These are phyloP conservation scores for Metschnikowia gelsemii DNA, from an alignment of 805 yeast genomes.

Conservation along the genomic window DNA sequence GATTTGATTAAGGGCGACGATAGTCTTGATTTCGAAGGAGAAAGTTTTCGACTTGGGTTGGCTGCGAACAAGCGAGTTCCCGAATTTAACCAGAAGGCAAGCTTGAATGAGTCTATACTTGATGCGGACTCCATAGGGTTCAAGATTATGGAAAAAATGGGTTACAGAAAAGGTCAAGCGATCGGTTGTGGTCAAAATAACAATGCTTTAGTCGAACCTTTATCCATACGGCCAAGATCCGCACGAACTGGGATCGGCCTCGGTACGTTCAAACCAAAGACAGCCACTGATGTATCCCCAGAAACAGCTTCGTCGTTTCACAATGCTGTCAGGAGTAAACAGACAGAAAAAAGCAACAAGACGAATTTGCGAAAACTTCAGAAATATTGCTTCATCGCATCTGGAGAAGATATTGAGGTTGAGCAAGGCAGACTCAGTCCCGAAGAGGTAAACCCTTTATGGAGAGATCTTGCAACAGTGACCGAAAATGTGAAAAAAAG, in stretches of 20 bases:
- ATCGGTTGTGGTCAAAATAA: constrained; percentile 35
- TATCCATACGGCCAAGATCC: constrained; percentile 22
- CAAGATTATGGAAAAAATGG: constrained; percentile 59
- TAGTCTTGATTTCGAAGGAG: background rate
- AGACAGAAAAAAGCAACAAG: constrained; percentile 1
- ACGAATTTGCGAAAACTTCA: constrained; percentile 31
- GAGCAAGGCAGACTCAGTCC: constrained; percentile 28
- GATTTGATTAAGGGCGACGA: background rate
- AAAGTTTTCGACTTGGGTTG: constrained; percentile 3
- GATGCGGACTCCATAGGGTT: constrained; percentile 35
- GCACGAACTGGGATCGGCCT: constrained; percentile 27
- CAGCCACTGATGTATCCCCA: constrained; percentile 1
- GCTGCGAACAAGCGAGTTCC: background rate
- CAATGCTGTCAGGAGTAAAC: constrained; percentile 6
- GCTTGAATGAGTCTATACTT: constrained; percentile 15
- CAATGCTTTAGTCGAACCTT: constrained; percentile 32
- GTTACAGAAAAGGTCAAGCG: constrained; percentile 48
- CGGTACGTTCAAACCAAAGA: constrained; percentile 4
- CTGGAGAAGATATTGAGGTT: constrained; percentile 35
- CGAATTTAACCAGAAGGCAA: constrained; percentile 5
- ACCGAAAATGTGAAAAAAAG: background rate
- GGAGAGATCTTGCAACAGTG: constrained; percentile 35
- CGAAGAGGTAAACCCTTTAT: constrained; percentile 33
- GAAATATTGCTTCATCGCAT: constrained; percentile 41
- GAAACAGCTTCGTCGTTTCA: background rate